Percentiles rank a stretch among this genome's conserved stretches.
Evolutionary conservation across 2,329 filamentous ascomycete species (phyloP).

Genomic region (Elsinoe necatrix): DNA sequence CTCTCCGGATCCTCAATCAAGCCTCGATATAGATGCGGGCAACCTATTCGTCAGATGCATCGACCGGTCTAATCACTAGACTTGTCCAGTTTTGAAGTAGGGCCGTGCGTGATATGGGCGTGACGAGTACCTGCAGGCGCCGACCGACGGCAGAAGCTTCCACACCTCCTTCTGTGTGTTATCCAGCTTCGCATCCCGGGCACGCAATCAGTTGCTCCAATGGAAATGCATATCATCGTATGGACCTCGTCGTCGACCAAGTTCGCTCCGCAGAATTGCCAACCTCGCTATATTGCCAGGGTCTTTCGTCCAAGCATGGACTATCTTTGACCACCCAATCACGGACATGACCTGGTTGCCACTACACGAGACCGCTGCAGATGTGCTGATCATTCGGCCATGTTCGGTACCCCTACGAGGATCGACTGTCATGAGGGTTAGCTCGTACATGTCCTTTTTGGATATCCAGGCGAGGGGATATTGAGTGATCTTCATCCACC

Average conservation of each 20-base stretch:
- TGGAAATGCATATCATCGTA: neutral
- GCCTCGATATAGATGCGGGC: slow-evolving; percentile 13
- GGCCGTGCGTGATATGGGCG: slow-evolving; percentile 11
- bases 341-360: neutral
- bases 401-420: neutral
- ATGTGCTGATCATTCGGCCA: neutral
- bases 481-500: neutral
- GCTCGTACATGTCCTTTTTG: neutral
- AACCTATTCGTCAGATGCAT: slow-evolving; percentile 14
- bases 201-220: slow-evolving; percentile 11
- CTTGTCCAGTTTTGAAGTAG: slow-evolving; percentile 11
- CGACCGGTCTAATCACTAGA: slow-evolving; percentile 3
- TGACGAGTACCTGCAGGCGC: slow-evolving; percentile 9
- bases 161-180: neutral
- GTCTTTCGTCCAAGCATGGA: neutral
- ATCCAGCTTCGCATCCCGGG: slow-evolving; percentile 1
- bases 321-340: slow-evolving; percentile 14
- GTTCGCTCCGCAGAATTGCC: slow-evolving; percentile 3
- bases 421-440: neutral
- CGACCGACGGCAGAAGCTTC: slow-evolving; percentile 9
- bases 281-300: slow-evolving; percentile 10
- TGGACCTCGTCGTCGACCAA: neutral
- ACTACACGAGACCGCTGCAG: neutral
- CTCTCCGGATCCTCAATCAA: neutral
- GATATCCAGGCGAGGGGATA: neutral